Percentiles rank a stretch among this genome's conserved stretches.
Evolutionary conservation across 306 rosid species (phyloP).

Genomic region (Rosa persica): DNA sequence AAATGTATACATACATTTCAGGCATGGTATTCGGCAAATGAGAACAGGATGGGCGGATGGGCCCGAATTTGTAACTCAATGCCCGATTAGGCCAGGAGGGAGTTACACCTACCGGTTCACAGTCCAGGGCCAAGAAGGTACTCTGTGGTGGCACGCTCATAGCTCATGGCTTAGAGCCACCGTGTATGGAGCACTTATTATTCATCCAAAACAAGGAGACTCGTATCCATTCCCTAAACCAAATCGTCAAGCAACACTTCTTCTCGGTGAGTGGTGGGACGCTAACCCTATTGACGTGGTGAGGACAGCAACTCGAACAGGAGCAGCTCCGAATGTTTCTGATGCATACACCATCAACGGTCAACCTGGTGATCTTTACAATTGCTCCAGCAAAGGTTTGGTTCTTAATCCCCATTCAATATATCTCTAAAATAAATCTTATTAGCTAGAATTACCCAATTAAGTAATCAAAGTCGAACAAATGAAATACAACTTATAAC

Average conservation of each 20-base stretch:
- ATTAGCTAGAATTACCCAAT: background rate
- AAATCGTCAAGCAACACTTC: constrained; percentile 3
- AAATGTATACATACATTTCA: background rate
- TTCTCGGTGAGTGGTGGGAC: constrained; percentile 9
- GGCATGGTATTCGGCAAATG: constrained; percentile 28
- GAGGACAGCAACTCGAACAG: background rate
- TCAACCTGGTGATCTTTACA: constrained; percentile 26
- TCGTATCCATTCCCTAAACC: constrained; percentile 23
- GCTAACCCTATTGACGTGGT: background rate
- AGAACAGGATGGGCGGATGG: constrained; percentile 31
- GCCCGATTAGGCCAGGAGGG: constrained; percentile 21
- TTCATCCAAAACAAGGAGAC: constrained; percentile 9
- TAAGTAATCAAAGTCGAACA: too few relatives aligned
- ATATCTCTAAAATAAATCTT: background rate
- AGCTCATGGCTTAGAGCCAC: constrained; percentile 32
- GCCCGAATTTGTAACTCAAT: constrained; percentile 25
- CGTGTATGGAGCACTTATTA: constrained; percentile 23
- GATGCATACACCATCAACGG: constrained; percentile 36
- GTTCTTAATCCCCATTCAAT: background rate
- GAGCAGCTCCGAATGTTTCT: background rate
- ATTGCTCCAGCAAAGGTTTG: constrained; percentile 30
- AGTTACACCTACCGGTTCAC: constrained; percentile 25
- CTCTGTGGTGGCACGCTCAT: constrained; percentile 36
- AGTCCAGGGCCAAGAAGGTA: constrained; percentile 34
- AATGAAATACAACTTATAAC: background rate